A percentile compares a stretch with the other conserved stretches of the same genome.
phyloP scores from a whole-genome alignment of 352 stramenopile genomes.

The Bremia lactucae region DNA sequence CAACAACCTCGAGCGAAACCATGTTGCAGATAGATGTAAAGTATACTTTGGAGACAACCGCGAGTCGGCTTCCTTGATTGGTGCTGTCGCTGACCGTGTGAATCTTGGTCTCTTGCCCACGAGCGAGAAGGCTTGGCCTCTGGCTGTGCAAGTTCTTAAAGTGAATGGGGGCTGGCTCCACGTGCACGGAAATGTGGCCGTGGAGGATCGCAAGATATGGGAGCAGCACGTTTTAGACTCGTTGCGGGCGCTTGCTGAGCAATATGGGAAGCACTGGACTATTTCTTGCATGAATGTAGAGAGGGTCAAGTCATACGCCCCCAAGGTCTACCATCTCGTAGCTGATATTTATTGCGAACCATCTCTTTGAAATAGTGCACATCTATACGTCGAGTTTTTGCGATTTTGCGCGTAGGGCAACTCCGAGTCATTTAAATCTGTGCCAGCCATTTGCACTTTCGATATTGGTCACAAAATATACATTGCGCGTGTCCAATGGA shows the following conservation, averaged over 20 bases:
- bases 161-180: conserved; percentile 88
- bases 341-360: conserved; percentile 62
- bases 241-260: conserved; percentile 34
- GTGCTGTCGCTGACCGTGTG: conserved; percentile 84
- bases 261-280: conserved; percentile 46
- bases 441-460: conserved; percentile 2
- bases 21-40: conserved; percentile 66
- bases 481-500: neutral
- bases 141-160: conserved; percentile 88
- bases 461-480: conserved; percentile 5
- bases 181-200: conserved; percentile 91
- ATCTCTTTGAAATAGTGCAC: conserved; percentile 1
- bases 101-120: conserved; percentile 92
- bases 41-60: conserved; percentile 89
- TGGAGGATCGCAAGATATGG: conserved; percentile 75
- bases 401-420: too few species aligned
- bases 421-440: conserved; percentile 15
- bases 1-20: conserved; percentile 89
- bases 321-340: conserved; percentile 84
- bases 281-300: conserved; percentile 83
- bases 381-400: too few species aligned
- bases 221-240: conserved; percentile 45
- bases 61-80: conserved; percentile 51
- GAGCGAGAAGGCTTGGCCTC: conserved; percentile 89
- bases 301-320: conserved; percentile 88